A percentile compares a stretch with the other conserved stretches of the same genome.
Conservation (phyloP, 768 basidiomycete genomes). For the Lactarius vividus region DNA sequence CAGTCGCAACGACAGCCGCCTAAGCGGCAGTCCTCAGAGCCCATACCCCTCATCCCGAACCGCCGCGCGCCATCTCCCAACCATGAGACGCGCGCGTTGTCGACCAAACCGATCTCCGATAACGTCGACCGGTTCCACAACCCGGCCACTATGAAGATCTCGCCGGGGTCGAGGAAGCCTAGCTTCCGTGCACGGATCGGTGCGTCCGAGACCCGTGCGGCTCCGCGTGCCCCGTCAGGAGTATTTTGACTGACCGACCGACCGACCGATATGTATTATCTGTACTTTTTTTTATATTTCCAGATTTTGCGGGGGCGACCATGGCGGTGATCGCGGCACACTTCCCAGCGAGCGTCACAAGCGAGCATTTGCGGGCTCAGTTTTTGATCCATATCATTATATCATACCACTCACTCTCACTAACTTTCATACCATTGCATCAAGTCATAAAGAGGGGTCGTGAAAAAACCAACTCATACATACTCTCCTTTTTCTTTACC, state of each 20-base stretch:
- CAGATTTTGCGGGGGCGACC: constrained; percentile 2
- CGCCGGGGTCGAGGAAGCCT: neutral
- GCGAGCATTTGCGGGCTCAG: neutral
- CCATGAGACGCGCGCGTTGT: neutral
- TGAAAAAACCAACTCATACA: neutral
- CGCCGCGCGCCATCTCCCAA: constrained; percentile 11
- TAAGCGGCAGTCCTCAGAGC: neutral
- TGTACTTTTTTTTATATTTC: neutral
- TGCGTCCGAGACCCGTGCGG: constrained; percentile 1
- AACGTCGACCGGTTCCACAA: constrained; percentile 9
- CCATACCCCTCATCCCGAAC: constrained; percentile 22
- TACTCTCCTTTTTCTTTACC: neutral
- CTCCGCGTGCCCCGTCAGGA: no score
- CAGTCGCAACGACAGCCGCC: neutral
- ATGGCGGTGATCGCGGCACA: neutral
- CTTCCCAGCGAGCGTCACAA: no score
- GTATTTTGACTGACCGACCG: neutral
- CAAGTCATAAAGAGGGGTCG: neutral
- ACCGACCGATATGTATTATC: no score
- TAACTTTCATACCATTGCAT: neutral
- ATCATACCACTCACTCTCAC: neutral
- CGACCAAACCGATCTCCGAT: neutral
- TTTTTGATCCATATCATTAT: neutral
- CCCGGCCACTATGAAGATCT: constrained; percentile 7
- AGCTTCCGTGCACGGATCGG: constrained; percentile 18